Base-by-base conservation (phyloP, 2,329 filamentous ascomycete species). In the Scedosporium boydii region DNA sequence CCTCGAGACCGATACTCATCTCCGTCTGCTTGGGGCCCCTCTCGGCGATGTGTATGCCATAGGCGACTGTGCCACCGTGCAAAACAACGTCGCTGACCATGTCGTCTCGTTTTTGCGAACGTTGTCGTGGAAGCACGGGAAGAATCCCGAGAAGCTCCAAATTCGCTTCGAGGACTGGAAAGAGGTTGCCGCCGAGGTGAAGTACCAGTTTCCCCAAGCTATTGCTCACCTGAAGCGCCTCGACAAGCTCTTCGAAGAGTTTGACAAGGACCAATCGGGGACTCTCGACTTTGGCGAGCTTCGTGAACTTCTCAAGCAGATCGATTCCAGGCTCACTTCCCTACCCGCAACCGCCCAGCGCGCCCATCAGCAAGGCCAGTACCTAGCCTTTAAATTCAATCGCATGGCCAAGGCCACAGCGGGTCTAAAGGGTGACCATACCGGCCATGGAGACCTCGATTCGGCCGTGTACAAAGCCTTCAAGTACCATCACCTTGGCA, bases 31-130 rank as follows among this genome's bases (percentile, higher is more conserved):
- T 64, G 95, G 95, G 61, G 86, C 95, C 0, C 95, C 95, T 0
- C 77, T 98, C 0, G 95, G 95, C 44, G 93, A 98, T 65, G 92
- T 99, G 23, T 99, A 99, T 71, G 93, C 93, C 58, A 92, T 99
- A 65, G 95, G 95, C 14, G 95, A 99, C 76, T 98, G 95, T 77
- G 82, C 91, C 6, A 99, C 96, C 0, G 93, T 99, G 0, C 96
- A 99, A 72, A 99, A 99, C 79, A 99, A 99, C 68, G 82, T 98
- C 1, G 90, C 93, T 3, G 91, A 96, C 70, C 88, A 97, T 76
- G 87, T 99, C 68, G 82, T 97, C 58, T 88, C 86, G 21, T 99
- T 98, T 76, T 82, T 99, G 10, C 91, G 92, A 65, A 91, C 87
- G 16, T 82, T 96, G 2, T 92, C 95, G 9, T 97, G 90, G 87